phyloP scores from a whole-genome alignment of 768 basidiomycete genomes.

The Pluteus cervinus region DNA sequence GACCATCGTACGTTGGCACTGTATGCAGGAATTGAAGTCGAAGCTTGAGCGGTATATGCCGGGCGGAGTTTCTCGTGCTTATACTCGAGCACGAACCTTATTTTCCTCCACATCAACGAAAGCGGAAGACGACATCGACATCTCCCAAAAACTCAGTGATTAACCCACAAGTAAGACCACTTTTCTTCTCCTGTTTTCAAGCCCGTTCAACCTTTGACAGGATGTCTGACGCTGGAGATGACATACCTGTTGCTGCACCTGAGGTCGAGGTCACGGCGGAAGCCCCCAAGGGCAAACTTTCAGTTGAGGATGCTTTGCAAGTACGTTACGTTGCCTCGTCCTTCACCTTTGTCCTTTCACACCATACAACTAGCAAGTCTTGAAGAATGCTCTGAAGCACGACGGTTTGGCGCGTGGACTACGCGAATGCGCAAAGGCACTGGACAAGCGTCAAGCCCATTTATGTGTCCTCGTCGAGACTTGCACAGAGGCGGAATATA shows the following conservation, averaged over 20 bases:
- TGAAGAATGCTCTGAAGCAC: constrained; percentile 98
- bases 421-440: constrained; percentile 94
- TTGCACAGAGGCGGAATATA: constrained; percentile 98
- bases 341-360: background rate
- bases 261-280: constrained; percentile 80
- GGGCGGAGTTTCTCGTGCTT: constrained; percentile 49
- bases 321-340: constrained; percentile 28
- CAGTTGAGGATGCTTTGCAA: constrained; percentile 93
- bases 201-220: constrained; percentile 28
- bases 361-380: constrained; percentile 67
- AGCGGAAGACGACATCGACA: constrained; percentile 88
- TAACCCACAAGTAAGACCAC: too few species aligned
- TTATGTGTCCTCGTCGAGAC: constrained; percentile 99
- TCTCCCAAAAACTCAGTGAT: constrained; percentile 21
- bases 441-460: constrained; percentile 98
- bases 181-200: too few species aligned
- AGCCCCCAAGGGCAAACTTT: constrained; percentile 92
- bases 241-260: constrained; percentile 68
- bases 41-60: constrained; percentile 31
- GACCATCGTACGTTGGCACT: constrained; percentile 21
- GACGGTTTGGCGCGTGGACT: constrained; percentile 98
- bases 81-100: constrained; percentile 36
- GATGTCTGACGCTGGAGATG: constrained; percentile 99
- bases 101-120: constrained; percentile 81
- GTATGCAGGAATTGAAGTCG: background rate